Evolutionary conservation across 2,329 filamentous ascomycete genomes (phyloP).

Genomic region (Blastomyces parvus): DNA sequence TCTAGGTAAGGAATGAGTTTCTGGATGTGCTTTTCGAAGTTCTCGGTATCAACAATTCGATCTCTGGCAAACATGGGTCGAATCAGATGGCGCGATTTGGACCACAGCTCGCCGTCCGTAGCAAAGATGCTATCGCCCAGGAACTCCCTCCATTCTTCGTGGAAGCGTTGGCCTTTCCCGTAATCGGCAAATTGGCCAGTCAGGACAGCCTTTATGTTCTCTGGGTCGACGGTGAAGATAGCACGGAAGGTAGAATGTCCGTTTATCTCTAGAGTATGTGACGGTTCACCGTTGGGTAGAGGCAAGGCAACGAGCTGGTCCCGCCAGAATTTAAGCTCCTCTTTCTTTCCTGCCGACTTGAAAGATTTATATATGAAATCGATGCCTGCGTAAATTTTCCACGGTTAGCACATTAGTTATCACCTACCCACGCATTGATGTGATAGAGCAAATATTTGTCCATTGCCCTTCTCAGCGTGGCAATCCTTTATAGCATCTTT

Average conservation of each 20-base stretch:
- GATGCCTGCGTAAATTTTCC: conserved; percentile 43
- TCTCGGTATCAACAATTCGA: conserved; percentile 70
- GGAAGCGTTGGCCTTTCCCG: conserved; percentile 67
- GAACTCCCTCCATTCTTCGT: conserved; percentile 65
- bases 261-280: conserved; percentile 55
- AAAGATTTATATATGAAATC: conserved; percentile 56
- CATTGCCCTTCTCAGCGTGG: background rate
- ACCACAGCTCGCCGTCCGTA: conserved; percentile 73
- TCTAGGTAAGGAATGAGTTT: conserved; percentile 60
- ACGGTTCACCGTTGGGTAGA: conserved; percentile 38
- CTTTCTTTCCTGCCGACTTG: conserved; percentile 42
- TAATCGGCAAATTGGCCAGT: conserved; percentile 78
- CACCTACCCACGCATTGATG: background rate
- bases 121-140: conserved; percentile 77
- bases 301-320: conserved; percentile 38
- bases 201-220: conserved; percentile 87
- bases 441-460: too few species aligned
- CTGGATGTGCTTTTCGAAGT: conserved; percentile 71
- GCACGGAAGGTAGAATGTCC: conserved; percentile 39
- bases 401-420: conserved; percentile 8
- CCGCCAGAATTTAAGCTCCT: conserved; percentile 55
- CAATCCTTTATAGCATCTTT: background rate
- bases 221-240: conserved; percentile 69
- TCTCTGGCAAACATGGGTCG: conserved; percentile 82
- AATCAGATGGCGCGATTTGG: conserved; percentile 71